phyloP scores from a whole-genome alignment of 78 protist species.

The Pigoraptor vietnamica region DNA sequence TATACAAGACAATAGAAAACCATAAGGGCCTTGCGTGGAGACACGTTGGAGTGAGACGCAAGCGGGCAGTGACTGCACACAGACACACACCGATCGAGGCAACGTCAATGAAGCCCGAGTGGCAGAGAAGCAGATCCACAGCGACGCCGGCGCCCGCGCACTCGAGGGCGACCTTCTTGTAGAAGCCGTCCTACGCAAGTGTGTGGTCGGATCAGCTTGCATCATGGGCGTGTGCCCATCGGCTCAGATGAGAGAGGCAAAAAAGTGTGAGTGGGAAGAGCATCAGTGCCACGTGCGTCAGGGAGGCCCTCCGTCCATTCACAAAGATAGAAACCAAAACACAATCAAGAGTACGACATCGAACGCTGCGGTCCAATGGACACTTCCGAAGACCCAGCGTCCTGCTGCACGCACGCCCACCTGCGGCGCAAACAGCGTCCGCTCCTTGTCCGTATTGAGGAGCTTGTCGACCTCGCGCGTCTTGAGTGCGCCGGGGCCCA shows the following conservation, averaged over 20 bases:
- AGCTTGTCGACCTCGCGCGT: constrained; percentile 37
- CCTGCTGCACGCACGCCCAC: not conserved
- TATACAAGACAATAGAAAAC: too few species aligned
- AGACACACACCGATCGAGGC: constrained; percentile 13
- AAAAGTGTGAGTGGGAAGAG: too few species aligned
- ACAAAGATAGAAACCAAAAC: too few species aligned
- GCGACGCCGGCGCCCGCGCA: not conserved
- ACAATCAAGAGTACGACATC: not conserved
- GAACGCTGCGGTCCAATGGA: not conserved
- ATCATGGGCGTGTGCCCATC: not conserved
- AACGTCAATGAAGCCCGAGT: constrained; percentile 12
- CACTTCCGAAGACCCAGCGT: not conserved
- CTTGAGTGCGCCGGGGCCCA: constrained; percentile 20
- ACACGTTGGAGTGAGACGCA: too few species aligned
- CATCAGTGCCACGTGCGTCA: too few species aligned
- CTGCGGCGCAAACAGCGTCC: not conserved
- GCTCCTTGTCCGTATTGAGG: constrained; percentile 49
- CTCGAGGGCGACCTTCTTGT: constrained; percentile 18
- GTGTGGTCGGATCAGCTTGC: not conserved
- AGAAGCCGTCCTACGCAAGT: not conserved
- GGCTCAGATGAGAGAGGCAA: too few species aligned
- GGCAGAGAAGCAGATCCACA: constrained; percentile 31
- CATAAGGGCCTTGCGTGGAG: too few species aligned
- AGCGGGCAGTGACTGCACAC: not conserved
- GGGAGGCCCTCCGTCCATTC: too few species aligned